Evolutionary conservation across 257 asterid genomes (phyloP), one percentile per base, ranked within the genome.

Genomic region (Echites panduratus): DNA sequence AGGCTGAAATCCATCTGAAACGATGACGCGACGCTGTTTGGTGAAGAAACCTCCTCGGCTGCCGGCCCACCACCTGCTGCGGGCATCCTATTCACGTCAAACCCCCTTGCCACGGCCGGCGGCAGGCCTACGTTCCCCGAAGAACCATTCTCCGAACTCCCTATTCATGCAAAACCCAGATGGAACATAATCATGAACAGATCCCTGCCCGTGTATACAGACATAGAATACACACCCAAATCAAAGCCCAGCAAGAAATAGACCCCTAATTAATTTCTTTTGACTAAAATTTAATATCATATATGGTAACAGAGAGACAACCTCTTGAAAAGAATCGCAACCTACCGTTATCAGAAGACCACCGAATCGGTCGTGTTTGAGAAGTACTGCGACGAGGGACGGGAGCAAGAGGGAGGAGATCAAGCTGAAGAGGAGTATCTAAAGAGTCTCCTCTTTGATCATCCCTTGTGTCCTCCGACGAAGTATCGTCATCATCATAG

Each of bases 71-170:
- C 79, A 53, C 73, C 81, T 0, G 43, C 74, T 24, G 70, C 26
- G 57, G 92, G 88, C 14, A 44, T 0, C 65, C 80, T 68, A 82
- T 84, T 88, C 64, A 90, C 87, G 68, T 88, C 91, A 70, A 85
- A 59, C n/a, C 87, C 79, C 81, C 79, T 82, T 58, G 81, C 86
- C 77, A 78, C 84, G 76, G 81, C 88, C 76, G 77, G 82, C 78
- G 86, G 59, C 27, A 27, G 20, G 0, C 76, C 79, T 73, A 78
- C 62, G 76, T 85, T 84, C 10, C 84, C 91, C 53, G 95, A 88
- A 0, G 97, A 89, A 27, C 89, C 92, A 54, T 89, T 86, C 20
- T 90, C 95, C 40, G 96, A 88, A 74, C 98, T 90, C 75, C 96
- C 98, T 92, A 35, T 4, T 9, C 20, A 41, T 4, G 10, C 45